phyloP scores from a whole-genome alignment of 2,329 filamentous ascomycete species.

The Torrubiella hemipterigena region DNA sequence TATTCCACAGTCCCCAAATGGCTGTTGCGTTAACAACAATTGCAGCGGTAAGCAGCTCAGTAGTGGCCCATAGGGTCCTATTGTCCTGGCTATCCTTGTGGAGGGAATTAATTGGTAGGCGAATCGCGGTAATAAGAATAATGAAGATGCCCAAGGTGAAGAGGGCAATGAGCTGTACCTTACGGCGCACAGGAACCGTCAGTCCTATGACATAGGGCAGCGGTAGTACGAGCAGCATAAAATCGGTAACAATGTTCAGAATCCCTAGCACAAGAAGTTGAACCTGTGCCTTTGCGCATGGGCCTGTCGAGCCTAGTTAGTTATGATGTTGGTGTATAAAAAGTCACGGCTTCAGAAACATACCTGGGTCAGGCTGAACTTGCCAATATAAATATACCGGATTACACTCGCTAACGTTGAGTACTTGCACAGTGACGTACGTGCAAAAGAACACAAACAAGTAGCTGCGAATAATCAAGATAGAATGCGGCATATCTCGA shows the following conservation, averaged over 20 bases:
- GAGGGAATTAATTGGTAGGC: constrained; percentile 22
- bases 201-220: constrained; percentile 14
- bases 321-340: neutral
- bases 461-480: constrained; percentile 13
- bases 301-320: constrained; percentile 6
- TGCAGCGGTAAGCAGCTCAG: constrained; percentile 19
- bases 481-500: constrained; percentile 12
- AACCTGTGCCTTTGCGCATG: constrained; percentile 16
- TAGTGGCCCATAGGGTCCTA: constrained; percentile 24
- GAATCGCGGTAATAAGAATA: constrained; percentile 24
- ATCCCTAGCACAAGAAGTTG: constrained; percentile 20
- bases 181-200: constrained; percentile 15
- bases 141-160: constrained; percentile 26
- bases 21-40: constrained; percentile 26
- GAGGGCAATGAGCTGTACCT: constrained; percentile 18
- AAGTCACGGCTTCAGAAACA: constrained; percentile 1
- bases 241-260: constrained; percentile 16
- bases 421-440: constrained; percentile 18
- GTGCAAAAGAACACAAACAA: constrained; percentile 16
- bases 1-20: constrained; percentile 21
- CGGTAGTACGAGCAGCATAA: constrained; percentile 15
- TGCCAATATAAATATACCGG: constrained; percentile 46
- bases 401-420: constrained; percentile 22
- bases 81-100: constrained; percentile 21
- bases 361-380: constrained; percentile 28